These are phyloP conservation scores for Geotrichum restrictum DNA, from an alignment of 1,139 yeast genomes.

Conservation along the genomic window DNA sequence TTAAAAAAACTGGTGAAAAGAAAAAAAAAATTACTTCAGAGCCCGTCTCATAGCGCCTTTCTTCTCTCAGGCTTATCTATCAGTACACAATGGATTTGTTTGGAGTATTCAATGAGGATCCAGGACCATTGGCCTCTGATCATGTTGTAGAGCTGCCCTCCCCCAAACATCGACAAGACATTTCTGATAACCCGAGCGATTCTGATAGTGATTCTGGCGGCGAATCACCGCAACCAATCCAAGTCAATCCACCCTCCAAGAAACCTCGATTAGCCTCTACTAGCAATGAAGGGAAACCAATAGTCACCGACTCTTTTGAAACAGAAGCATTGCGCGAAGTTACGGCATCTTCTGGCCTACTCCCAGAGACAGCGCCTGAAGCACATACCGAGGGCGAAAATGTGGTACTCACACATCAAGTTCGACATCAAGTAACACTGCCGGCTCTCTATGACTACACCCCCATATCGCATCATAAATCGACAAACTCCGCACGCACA, in stretches of 20 bases:
- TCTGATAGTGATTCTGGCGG: not conserved
- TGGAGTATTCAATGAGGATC: conserved; percentile 20
- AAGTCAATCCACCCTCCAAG: not conserved
- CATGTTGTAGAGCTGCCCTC: not conserved
- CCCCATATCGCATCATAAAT: conserved; percentile 81
- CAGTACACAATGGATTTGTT: conserved; percentile 15
- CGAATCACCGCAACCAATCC: not conserved
- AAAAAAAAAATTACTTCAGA: not conserved
- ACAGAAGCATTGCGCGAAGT: conserved; percentile 89
- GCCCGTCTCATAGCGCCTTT: not conserved
- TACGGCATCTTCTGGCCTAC: conserved; percentile 68
- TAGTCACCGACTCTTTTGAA: conserved; percentile 84
- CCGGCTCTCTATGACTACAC: conserved; percentile 86
- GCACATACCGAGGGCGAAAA: conserved; percentile 33
- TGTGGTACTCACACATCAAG: conserved; percentile 83
- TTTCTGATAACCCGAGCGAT: not conserved
- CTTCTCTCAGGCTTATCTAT: not conserved
- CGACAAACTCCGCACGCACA: conserved; percentile 59
- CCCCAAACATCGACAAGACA: not conserved
- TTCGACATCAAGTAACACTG: conserved; percentile 94
- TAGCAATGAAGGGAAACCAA: conserved; percentile 43
- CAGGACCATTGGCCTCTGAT: conserved; percentile 18
- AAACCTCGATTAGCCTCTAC: conserved; percentile 6
- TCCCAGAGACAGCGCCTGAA: conserved; percentile 40
- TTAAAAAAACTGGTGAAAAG: not conserved